phyloP scores from a whole-genome alignment of 2,329 filamentous ascomycete genomes.

The Claviceps africana region DNA sequence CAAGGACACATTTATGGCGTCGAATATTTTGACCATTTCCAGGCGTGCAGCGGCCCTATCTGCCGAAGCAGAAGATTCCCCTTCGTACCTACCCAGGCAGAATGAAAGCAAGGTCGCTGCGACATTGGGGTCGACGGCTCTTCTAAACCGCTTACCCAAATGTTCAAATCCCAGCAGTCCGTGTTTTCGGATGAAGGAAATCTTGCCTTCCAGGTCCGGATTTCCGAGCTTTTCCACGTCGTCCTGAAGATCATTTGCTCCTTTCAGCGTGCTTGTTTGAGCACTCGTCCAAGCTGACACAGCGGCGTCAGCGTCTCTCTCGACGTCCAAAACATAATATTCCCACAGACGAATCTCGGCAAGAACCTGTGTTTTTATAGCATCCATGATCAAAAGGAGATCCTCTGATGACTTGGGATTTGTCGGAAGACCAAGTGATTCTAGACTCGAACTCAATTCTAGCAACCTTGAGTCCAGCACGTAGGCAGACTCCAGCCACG shows the following conservation, averaged over 20 bases:
- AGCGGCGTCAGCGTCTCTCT: constrained; percentile 53
- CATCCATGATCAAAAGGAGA: constrained; percentile 68
- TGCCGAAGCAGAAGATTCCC: constrained; percentile 26
- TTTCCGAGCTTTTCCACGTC: constrained; percentile 33
- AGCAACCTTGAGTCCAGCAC: constrained; percentile 49
- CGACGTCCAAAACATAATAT: constrained; percentile 75
- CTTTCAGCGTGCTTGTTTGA: constrained; percentile 39
- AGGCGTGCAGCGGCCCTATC: constrained; percentile 36
- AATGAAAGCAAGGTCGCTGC: constrained; percentile 41
- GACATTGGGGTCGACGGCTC: constrained; percentile 53
- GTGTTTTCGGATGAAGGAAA: constrained; percentile 51
- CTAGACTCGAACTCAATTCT: constrained; percentile 64
- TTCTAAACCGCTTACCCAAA: constrained; percentile 66
- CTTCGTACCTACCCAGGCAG: constrained; percentile 47
- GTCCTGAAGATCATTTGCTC: constrained; percentile 19
- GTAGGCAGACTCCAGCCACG: constrained; percentile 55
- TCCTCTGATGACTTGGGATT: constrained; percentile 59
- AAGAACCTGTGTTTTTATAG: constrained; percentile 68
- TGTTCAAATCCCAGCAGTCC: constrained; percentile 58
- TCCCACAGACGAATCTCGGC: constrained; percentile 75
- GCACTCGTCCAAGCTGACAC: constrained; percentile 58
- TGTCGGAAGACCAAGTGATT: constrained; percentile 58
- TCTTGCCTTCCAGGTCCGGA: constrained; percentile 33
- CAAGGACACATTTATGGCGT: constrained; percentile 74
- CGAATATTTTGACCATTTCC: constrained; percentile 50